phyloP scores from a whole-genome alignment of 257 asterid genomes.

The Gardenia jasminoides region DNA sequence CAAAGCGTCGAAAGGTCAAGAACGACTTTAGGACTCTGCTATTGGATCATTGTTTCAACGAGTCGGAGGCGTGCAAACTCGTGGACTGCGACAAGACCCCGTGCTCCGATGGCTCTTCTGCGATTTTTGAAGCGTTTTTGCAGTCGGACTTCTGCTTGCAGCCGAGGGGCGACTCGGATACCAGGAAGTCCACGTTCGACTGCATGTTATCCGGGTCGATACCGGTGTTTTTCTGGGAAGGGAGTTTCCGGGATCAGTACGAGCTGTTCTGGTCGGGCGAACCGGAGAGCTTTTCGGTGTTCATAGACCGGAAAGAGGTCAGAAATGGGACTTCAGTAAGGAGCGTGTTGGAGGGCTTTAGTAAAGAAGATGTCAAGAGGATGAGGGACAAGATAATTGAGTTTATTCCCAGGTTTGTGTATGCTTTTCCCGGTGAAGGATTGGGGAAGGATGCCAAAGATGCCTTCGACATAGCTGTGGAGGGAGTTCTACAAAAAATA shows the following conservation, averaged over 20 bases:
- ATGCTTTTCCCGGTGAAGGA: not conserved
- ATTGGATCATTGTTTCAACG: conserved; percentile 38
- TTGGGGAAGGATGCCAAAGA: not conserved
- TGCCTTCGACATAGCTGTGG: not conserved
- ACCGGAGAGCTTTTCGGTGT: not conserved
- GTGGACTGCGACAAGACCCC: conserved; percentile 56
- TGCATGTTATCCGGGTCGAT: conserved; percentile 73
- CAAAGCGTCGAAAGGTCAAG: conserved; percentile 35
- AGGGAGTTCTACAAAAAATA: not conserved
- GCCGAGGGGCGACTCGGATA: conserved; percentile 62
- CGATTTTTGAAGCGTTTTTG: conserved; percentile 35
- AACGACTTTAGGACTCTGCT: conserved; percentile 48
- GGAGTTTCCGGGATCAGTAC: conserved; percentile 2
- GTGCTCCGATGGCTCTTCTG: conserved; percentile 45
- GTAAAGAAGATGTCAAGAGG: not conserved
- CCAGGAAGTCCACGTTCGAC: conserved; percentile 58
- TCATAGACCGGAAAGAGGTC: not conserved
- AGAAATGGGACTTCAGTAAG: not conserved
- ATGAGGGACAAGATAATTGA: not conserved
- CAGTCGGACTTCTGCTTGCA: conserved; percentile 66
- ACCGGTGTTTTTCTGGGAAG: conserved; percentile 13
- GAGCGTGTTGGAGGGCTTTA: not conserved
- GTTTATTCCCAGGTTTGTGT: not conserved
- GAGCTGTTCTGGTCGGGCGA: not conserved
- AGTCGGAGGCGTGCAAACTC: conserved; percentile 37